Evolutionary conservation across 495 filamentous ascomycete species (phyloP).

Genomic region (Neurospora sp.): DNA sequence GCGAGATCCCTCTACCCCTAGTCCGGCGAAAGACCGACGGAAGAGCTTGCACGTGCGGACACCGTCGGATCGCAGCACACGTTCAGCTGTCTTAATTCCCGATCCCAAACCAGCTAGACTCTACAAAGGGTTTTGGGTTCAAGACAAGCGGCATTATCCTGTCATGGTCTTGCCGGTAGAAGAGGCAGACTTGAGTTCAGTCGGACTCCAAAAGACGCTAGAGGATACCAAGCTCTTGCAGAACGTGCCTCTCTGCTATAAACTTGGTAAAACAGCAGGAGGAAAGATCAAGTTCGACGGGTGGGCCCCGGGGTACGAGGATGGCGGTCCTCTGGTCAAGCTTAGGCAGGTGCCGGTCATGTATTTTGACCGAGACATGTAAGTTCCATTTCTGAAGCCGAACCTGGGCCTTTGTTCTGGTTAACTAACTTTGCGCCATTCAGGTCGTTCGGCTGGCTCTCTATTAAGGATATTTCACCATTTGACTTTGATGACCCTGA

Average conservation of each 20-base stretch:
- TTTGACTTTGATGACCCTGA: constrained; percentile 19
- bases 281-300: constrained; percentile 18
- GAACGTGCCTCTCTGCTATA: constrained; percentile 27
- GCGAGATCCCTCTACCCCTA: not conserved
- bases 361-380: constrained; percentile 26
- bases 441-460: constrained; percentile 19
- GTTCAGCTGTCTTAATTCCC: not conserved
- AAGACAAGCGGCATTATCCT: constrained; percentile 19
- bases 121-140: constrained; percentile 26
- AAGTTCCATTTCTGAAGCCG: constrained; percentile 1
- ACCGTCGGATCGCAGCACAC: constrained; percentile 2
- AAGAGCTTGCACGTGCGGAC: not conserved
- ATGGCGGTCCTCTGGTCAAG: constrained; percentile 22
- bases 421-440: constrained; percentile 5
- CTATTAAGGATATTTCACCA: constrained; percentile 10
- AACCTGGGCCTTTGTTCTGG: not conserved
- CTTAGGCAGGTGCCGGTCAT: constrained; percentile 34
- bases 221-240: constrained; percentile 24
- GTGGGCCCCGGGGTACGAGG: constrained; percentile 32
- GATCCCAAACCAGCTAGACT: constrained; percentile 16
- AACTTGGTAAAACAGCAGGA: constrained; percentile 5
- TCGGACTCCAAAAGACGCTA: constrained; percentile 24
- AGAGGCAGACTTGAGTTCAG: constrained; percentile 13
- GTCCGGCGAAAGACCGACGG: not conserved
- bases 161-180: constrained; percentile 33